phyloP scores from a whole-genome alignment of 2,329 filamentous ascomycete species.

The Aspergillus fijiensis region DNA sequence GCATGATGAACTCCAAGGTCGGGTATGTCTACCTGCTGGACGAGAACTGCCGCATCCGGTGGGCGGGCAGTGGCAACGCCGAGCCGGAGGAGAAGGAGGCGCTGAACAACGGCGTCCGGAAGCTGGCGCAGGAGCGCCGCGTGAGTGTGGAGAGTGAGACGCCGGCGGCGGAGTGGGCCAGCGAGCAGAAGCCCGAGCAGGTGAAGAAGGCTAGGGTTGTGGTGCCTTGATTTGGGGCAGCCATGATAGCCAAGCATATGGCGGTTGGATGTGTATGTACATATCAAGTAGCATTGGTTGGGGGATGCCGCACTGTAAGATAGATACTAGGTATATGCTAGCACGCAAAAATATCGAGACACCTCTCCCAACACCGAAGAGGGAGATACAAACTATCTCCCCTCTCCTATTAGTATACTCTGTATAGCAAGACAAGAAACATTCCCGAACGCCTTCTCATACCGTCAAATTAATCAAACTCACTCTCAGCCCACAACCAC shows the following conservation, averaged over 20 bases:
- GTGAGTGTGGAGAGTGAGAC: slow-evolving; percentile 24
- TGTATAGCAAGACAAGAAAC: slow-evolving; percentile 10
- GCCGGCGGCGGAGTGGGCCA: slow-evolving; percentile 22
- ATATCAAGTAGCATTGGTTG: slow-evolving; percentile 3
- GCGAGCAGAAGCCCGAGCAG: slow-evolving; percentile 2
- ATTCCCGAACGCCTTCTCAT: background rate
- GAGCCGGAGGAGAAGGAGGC: slow-evolving; percentile 42
- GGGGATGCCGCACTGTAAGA: slow-evolving; percentile 10
- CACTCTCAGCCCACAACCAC: slow-evolving; percentile 7
- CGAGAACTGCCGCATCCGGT: slow-evolving; percentile 81
- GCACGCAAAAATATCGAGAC: slow-evolving; percentile 9
- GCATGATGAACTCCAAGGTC: slow-evolving; percentile 82
- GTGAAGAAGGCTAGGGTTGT: slow-evolving; percentile 22
- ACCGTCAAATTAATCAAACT: slow-evolving; percentile 6
- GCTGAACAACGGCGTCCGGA: slow-evolving; percentile 44
- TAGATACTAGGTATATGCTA: slow-evolving; percentile 14
- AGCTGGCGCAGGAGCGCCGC: slow-evolving; percentile 43
- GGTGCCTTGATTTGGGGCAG: slow-evolving; percentile 9
- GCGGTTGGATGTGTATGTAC: slow-evolving; percentile 11
- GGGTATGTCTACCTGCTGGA: slow-evolving; percentile 94
- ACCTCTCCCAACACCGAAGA: background rate
- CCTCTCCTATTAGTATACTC: slow-evolving; percentile 14
- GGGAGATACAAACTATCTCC: background rate
- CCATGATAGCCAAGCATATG: background rate
- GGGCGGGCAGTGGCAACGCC: slow-evolving; percentile 72